These are phyloP conservation scores for Phoenix dactylifera DNA, from an alignment of 176 grass and related monocot species.

Conservation along the genomic window DNA sequence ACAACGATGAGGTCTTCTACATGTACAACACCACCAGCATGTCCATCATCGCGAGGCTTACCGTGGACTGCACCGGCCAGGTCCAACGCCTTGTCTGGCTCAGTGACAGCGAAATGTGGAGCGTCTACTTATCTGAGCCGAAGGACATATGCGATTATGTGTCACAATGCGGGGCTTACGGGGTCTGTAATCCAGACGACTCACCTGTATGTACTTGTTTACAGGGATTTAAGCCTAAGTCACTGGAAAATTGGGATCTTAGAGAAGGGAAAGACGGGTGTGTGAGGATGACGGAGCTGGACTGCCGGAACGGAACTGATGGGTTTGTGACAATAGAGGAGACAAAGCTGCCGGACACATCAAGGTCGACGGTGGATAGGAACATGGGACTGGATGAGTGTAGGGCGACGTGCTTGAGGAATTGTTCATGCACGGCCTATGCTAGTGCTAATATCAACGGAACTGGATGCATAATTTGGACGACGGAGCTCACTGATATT, in stretches of 20 bases:
- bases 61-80: neutral
- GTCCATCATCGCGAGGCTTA: neutral
- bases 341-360: neutral
- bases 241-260: neutral
- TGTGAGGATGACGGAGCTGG: neutral
- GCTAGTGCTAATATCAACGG: neutral
- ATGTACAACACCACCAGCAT: neutral
- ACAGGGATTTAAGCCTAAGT: neutral
- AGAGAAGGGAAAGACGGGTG: neutral
- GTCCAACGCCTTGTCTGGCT: neutral
- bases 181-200: neutral
- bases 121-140: neutral
- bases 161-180: neutral
- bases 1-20: neutral
- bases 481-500: neutral
- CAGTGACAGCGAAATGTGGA: neutral
- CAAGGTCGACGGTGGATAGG: neutral
- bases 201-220: neutral
- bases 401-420: neutral
- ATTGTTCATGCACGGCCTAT: conserved; percentile 4
- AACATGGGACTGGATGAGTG: neutral
- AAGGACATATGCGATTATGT: neutral
- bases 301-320: neutral
- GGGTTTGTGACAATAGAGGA: neutral
- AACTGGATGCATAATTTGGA: neutral